Evolutionary conservation across 1,284 basidiomycete genomes (phyloP), one percentile per base, ranked within the genome.

Genomic region (Trichosporon sp.): DNA sequence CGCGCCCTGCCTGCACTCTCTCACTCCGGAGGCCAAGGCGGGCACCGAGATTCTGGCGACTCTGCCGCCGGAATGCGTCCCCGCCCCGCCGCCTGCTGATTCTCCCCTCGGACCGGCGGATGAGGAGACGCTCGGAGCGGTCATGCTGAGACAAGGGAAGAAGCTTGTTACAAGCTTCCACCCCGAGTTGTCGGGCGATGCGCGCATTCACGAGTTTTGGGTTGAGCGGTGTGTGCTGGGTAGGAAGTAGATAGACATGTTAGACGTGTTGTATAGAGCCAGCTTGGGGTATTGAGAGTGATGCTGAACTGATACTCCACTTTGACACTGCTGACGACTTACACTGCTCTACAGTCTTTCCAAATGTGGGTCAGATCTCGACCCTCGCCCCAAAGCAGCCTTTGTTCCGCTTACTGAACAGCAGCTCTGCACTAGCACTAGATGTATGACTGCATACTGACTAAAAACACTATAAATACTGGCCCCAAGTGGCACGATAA

Each of bases 101-200:
- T 71, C 74, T 4, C 75, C 75, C 0, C 74, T 84, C 21, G 83
- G 83, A 40, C 67, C 73, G 16, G 74, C 81, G 1, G 79, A 80
- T 59, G 65, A 59, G 14, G 82, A 74, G 56, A 90, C 89, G 78
- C 87, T 88, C 69, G 89, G 87, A 76, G 90, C 93, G 71, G 96
- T 98, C 66, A 96, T 95, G 31, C 84, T 97, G 16, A 88, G 91
- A 11, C 93, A 97, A 81, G 94, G 94, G 19, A 87, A 87, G 51
- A 90, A 95, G 79, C 86, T 98, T 67, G 87, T 95, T 37, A 96
- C 95, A 1, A 93, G 91, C 1, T 98, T 98, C 86, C 96, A 98
- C 80, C 96, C 96, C 0, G 96, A 98, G 84, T 86, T 98, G 61
- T 96, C 93, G 16, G 87, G 88, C 48, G 96, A 99, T 81, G 86